phyloP scores from a whole-genome alignment of 1,284 basidiomycete species.

The Schizopora paradoxa region DNA sequence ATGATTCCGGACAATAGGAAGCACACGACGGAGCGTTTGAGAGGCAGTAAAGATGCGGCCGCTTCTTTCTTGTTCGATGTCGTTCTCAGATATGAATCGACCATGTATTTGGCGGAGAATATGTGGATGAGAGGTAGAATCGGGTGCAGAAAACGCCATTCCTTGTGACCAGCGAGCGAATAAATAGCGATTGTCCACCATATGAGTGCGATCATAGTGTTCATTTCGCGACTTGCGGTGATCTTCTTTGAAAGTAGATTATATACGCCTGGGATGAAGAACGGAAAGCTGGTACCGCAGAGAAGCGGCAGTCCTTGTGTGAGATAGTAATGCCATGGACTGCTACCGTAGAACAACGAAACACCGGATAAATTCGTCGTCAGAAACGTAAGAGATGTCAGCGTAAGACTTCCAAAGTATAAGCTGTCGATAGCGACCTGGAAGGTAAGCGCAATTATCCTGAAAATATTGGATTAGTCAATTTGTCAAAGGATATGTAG shows the following conservation, averaged over 20 bases:
- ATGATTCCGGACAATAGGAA: conserved; percentile 53
- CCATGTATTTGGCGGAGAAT: conserved; percentile 69
- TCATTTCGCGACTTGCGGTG: too few relatives aligned
- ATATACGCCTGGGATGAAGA: conserved; percentile 58
- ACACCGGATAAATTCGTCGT: conserved; percentile 75
- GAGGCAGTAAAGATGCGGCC: not conserved
- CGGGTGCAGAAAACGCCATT: conserved; percentile 96
- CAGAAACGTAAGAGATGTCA: conserved; percentile 82
- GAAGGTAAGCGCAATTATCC: conserved; percentile 32
- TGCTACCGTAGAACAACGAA: conserved; percentile 92
- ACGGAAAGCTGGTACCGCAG: conserved; percentile 68
- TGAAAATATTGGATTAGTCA: conserved; percentile 23
- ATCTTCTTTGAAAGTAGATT: conserved; percentile 27
- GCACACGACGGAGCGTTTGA: conserved; percentile 23
- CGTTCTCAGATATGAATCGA: conserved; percentile 36
- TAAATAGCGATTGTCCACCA: conserved; percentile 67
- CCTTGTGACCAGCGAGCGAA: conserved; percentile 86
- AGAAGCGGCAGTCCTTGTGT: conserved; percentile 83
- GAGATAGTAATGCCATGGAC: conserved; percentile 85
- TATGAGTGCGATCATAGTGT: conserved; percentile 49
- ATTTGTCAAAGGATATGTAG: conserved; percentile 1
- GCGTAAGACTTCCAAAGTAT: conserved; percentile 64
- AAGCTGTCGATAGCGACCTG: conserved; percentile 56
- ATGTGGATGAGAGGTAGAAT: conserved; percentile 83
- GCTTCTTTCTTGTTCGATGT: conserved; percentile 19